Evolutionary conservation across 1,139 yeast species (phyloP), one percentile per base, ranked within the genome.

Genomic region (Diutina pseudorugosa): DNA sequence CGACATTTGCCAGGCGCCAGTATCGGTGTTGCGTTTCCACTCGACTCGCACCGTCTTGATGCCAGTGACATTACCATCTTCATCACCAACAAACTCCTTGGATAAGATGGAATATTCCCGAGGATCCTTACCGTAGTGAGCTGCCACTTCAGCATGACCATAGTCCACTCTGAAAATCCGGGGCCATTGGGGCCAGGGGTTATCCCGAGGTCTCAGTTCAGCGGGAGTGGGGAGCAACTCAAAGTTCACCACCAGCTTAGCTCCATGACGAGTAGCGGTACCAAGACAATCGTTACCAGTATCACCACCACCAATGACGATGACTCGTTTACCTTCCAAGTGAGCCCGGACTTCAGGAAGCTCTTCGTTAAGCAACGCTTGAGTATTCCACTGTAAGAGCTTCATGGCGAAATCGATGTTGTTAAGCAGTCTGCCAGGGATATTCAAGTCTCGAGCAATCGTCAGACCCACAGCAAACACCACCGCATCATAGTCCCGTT

Each of bases 181-280:
- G 60, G 98, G 98, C 98, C 98, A 93, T 73, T 93, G 98, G 54
- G 98, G 98, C 98, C 98, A 93, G 71, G 98, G 98, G 71, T 93
- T 93, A 71, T 93, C 97, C 72, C 83, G 86, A 54, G 93, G 87
- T 69, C 98, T 83, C 55, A 80, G 77, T 44, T 78, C 76, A 51
- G 97, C 90, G 57, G 98, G 98, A 63, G 84, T 82, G 56, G 98
- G 98, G 62, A 93, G 76, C 65, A 93, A 77, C 73, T 93, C 98
- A 68, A 93, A 93, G 77, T 93, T 93, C 59, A 86, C 80, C 53
- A 93, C 96, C n/a, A 95, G 85, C 67, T 86, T 83, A 58, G 98
- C 98, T 44, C 96, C 97, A 66, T 93, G 98, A 72, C 98, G 85
- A 48, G 95, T 93, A 33, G 97, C 82, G 43, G 98, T 93, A 71